These are phyloP conservation scores for Tetracladium setigerum DNA, from an alignment of 495 filamentous ascomycete species.

Conservation along the genomic window DNA sequence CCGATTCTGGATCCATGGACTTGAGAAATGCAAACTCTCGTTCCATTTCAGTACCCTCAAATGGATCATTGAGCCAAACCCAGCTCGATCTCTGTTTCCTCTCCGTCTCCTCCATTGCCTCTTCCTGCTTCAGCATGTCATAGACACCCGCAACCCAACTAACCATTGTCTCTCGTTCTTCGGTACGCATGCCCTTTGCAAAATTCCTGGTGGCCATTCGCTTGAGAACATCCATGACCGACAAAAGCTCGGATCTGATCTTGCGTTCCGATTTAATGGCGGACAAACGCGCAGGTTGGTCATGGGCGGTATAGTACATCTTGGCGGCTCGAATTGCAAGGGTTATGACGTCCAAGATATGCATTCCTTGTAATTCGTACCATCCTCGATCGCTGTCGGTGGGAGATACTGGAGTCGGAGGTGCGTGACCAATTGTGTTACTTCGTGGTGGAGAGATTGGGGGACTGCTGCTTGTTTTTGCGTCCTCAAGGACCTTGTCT, in stretches of 20 bases:
- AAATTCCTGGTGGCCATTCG: constrained; percentile 85
- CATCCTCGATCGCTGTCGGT: constrained; percentile 49
- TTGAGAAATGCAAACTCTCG: constrained; percentile 79
- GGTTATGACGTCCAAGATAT: constrained; percentile 85
- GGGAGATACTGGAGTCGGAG: constrained; percentile 11
- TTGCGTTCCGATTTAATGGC: constrained; percentile 75
- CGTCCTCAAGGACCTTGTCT: constrained; percentile 49
- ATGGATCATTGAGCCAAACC: constrained; percentile 69
- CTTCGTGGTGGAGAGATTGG: constrained; percentile 5
- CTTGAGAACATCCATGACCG: constrained; percentile 83
- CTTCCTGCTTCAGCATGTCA: constrained; percentile 65
- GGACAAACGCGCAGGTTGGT: constrained; percentile 73
- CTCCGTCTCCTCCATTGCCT: constrained; percentile 67
- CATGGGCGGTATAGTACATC: constrained; percentile 87
- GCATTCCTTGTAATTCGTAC: constrained; percentile 84
- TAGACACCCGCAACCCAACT: constrained; percentile 73
- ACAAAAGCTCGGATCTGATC: constrained; percentile 71
- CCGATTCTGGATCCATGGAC: constrained; percentile 40
- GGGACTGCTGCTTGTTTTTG: constrained; percentile 16
- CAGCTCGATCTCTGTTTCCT: constrained; percentile 61
- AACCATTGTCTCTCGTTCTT: constrained; percentile 65
- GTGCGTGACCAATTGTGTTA: constrained; percentile 7
- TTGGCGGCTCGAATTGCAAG: constrained; percentile 90
- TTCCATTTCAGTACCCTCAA: constrained; percentile 66
- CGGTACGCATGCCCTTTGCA: constrained; percentile 65